These are phyloP conservation scores for Mortierella polycephala DNA, from an alignment of 371 early-diverging fungal species.

Conservation along the genomic window DNA sequence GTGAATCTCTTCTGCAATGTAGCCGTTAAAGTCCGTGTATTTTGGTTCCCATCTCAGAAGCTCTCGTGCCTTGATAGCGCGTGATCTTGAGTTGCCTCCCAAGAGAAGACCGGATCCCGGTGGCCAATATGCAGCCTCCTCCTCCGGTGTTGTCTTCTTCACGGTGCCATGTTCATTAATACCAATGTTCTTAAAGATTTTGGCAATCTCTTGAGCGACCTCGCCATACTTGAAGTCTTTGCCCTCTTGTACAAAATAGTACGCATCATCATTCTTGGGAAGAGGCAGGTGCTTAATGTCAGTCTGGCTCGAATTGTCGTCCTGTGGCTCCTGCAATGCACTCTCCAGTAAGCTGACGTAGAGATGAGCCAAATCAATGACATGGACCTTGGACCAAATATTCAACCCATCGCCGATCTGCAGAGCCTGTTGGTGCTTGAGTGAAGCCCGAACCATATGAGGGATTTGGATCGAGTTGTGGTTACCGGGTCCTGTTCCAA, in stretches of 20 bases:
- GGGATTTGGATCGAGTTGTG: conserved; percentile 52
- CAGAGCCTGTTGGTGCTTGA: conserved; percentile 27
- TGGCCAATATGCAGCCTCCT: conserved; percentile 24
- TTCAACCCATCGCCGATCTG: conserved; percentile 51
- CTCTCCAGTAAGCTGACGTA: conserved; percentile 39
- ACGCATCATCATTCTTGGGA: conserved; percentile 52
- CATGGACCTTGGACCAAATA: conserved; percentile 55
- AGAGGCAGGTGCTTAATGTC: conserved; percentile 1
- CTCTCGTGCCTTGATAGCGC: conserved; percentile 30
- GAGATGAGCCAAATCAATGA: conserved; percentile 48
- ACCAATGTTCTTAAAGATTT: conserved; percentile 19
- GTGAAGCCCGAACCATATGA: conserved; percentile 17
- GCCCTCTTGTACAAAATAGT: conserved; percentile 54
- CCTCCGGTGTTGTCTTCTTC: conserved; percentile 6
- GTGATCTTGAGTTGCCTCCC: conserved; percentile 42
- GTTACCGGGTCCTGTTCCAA: conserved; percentile 47
- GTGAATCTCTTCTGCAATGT: conserved; percentile 29
- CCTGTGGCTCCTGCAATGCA: conserved; percentile 44
- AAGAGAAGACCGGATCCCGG: conserved; percentile 1
- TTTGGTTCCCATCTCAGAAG: conserved; percentile 42
- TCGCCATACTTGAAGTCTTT: conserved; percentile 46
- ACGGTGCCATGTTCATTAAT: conserved; percentile 23
- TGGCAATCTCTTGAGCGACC: conserved; percentile 45
- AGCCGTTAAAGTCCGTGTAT: conserved; percentile 27
- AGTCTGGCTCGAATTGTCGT: background rate